Evolutionary conservation across 176 grass and related monocot genomes (phyloP).

Genomic region (Aegilops speltoides): DNA sequence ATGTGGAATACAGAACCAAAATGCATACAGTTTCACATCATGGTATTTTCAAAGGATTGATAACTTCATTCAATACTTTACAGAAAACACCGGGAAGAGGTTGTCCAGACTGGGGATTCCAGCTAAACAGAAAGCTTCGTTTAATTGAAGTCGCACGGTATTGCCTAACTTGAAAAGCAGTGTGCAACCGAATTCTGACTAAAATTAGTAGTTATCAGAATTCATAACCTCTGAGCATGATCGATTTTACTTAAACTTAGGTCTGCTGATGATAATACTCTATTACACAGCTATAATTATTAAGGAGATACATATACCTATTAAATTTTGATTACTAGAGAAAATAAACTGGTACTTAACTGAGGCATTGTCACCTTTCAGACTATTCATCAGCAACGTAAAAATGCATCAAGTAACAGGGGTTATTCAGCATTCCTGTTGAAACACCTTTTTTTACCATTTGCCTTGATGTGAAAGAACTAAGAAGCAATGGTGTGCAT

Average conservation of each 20-base stretch:
- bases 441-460: not conserved
- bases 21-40: not conserved
- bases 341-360: conserved; percentile 8
- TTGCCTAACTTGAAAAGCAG: not conserved
- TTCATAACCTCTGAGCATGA: not conserved
- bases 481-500: not conserved
- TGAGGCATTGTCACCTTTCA: not conserved
- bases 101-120: not conserved
- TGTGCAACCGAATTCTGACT: not conserved
- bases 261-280: not conserved
- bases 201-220: not conserved
- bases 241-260: not conserved
- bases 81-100: not conserved
- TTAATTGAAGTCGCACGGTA: not conserved
- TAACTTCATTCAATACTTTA: not conserved
- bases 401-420: not conserved
- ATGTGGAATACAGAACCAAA: not conserved
- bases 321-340: not conserved
- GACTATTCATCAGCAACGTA: conserved; percentile 3
- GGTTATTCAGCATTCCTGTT: not conserved
- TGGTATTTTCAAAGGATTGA: not conserved
- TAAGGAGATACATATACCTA: not conserved
- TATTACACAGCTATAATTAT: not conserved
- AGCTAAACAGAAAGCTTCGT: not conserved
- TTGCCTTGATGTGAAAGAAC: not conserved